Evolutionary conservation across 192 early-diverging fungal species (phyloP).

Genomic region (Oehlia diaphana): DNA sequence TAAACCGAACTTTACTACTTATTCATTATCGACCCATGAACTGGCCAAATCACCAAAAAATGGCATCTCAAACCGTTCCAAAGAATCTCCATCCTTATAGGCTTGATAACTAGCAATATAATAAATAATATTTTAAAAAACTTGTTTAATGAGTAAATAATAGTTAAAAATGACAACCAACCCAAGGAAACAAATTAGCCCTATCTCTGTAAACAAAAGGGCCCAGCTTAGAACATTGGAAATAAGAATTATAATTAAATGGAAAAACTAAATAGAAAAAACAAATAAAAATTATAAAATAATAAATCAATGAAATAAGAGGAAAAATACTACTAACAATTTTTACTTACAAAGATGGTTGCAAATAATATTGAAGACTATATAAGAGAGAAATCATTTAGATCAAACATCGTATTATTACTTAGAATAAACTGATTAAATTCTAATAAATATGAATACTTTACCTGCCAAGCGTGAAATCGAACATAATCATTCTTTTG

Average conservation of each 20-base stretch:
- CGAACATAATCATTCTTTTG: conserved; percentile 74
- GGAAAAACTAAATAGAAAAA: conserved; percentile 32
- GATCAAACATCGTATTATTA: not conserved
- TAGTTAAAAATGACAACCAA: conserved; percentile 29
- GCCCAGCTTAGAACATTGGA: conserved; percentile 43
- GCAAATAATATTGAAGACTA: not conserved
- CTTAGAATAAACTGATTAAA: not conserved
- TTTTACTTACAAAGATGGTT: not conserved
- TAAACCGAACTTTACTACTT: conserved; percentile 6
- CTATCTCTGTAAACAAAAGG: conserved; percentile 44
- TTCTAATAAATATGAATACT: not conserved
- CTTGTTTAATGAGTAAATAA: not conserved
- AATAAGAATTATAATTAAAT: conserved; percentile 49
- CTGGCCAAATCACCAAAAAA: conserved; percentile 65
- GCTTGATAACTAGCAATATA: conserved; percentile 55
- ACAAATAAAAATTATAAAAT: not conserved
- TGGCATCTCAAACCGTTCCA: conserved; percentile 71
- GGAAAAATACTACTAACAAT: not conserved
- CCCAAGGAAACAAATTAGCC: conserved; percentile 43
- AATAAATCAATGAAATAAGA: not conserved
- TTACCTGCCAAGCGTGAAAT: conserved; percentile 68
- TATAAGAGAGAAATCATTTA: not conserved
- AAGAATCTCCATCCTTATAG: conserved; percentile 65
- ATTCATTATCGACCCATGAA: conserved; percentile 72
- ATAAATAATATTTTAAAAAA: conserved; percentile 1